These are phyloP conservation scores for Exophiala calicioides DNA, from an alignment of 2,329 filamentous ascomycete genomes.

Conservation along the genomic window DNA sequence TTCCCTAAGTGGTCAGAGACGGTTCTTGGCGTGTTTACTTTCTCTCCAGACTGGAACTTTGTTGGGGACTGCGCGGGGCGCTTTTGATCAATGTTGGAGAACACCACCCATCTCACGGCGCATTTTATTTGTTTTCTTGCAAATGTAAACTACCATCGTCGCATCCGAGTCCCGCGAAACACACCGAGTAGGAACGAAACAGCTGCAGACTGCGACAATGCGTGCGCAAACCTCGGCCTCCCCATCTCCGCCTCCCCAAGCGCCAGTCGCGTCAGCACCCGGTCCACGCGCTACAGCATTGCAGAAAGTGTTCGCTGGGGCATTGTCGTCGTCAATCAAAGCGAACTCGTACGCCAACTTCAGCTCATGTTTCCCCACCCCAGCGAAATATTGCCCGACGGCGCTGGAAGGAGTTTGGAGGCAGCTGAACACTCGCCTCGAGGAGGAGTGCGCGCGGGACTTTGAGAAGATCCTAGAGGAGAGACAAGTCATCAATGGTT, in stretches of 20 bases:
- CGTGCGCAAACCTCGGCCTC: constrained; percentile 34
- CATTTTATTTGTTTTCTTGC: too few species aligned
- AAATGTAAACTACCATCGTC: too few species aligned
- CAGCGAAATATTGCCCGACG: constrained; percentile 58
- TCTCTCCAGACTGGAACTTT: background rate
- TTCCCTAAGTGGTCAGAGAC: too few species aligned
- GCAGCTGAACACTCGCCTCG: constrained; percentile 60
- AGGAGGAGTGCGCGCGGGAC: constrained; percentile 58
- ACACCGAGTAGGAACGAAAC: background rate
- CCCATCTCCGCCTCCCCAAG: constrained; percentile 55
- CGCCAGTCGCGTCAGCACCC: constrained; percentile 56
- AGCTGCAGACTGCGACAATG: constrained; percentile 9
- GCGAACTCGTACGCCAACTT: constrained; percentile 64
- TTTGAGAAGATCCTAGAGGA: constrained; percentile 63
- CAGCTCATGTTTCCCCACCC: constrained; percentile 64
- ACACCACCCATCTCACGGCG: background rate
- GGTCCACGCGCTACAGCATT: constrained; percentile 62
- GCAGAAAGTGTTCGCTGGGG: constrained; percentile 61
- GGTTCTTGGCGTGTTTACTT: constrained; percentile 15
- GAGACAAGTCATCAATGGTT: constrained; percentile 56
- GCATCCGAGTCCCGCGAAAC: too few species aligned
- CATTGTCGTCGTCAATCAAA: constrained; percentile 60
- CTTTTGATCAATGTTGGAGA: background rate
- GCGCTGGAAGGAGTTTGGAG: constrained; percentile 59
- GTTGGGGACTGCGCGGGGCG: background rate